Percentiles rank a stretch among this genome's conserved stretches.
These are phyloP conservation scores for Arachis monticola DNA, from an alignment of 331 rosid species.

Conservation along the genomic window DNA sequence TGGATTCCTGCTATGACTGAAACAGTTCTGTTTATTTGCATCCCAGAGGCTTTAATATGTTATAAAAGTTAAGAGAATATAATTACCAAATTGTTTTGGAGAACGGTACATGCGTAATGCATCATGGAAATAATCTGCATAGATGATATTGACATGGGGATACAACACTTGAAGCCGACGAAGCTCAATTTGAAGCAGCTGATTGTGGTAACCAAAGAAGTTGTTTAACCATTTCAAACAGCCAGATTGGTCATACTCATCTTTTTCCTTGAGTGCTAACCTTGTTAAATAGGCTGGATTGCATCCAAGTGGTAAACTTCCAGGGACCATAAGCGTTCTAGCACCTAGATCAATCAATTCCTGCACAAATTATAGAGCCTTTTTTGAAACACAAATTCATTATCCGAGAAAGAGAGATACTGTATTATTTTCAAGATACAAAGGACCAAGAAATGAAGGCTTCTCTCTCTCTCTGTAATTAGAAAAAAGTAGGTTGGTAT, in stretches of 20 bases:
- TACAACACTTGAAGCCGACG: conserved; percentile 44
- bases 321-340: conserved; percentile 55
- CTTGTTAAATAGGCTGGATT: conserved; percentile 38
- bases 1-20: conserved; percentile 3
- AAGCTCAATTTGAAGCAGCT: conserved; percentile 49
- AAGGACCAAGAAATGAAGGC: not conserved
- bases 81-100: conserved; percentile 53
- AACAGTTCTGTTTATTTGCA: not conserved
- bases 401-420: too few species aligned
- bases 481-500: not conserved
- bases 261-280: conserved; percentile 34
- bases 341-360: conserved; percentile 57
- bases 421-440: too few species aligned
- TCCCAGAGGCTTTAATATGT: not conserved
- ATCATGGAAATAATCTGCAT: conserved; percentile 55
- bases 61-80: conserved; percentile 6
- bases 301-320: conserved; percentile 62
- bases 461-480: not conserved
- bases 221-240: conserved; percentile 56
- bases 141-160: conserved; percentile 53
- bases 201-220: conserved; percentile 49
- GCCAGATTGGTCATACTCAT: conserved; percentile 48
- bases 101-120: conserved; percentile 37
- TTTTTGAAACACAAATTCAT: not conserved
- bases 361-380: conserved; percentile 37